Percentiles rank a stretch among this genome's conserved stretches.
Conservation (phyloP, 2,329 filamentous ascomycete species). For the Calonectria fujianensis region DNA sequence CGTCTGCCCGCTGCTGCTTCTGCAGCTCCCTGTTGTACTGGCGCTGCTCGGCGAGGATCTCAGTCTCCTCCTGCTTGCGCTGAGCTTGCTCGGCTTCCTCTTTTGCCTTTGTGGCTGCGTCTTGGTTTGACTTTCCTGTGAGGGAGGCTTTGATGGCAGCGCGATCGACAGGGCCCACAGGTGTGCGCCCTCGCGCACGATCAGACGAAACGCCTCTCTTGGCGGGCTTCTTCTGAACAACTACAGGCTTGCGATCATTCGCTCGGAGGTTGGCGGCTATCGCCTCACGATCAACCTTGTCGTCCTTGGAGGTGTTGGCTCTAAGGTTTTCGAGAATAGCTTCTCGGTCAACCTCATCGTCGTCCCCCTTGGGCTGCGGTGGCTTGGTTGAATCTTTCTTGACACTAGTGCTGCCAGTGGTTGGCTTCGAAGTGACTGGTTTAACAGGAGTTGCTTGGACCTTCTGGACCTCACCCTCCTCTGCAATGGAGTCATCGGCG, state of each 20-base stretch:
- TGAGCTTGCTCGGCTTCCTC: slow-evolving; percentile 12
- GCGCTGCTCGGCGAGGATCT: neutral
- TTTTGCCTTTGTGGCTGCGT: neutral
- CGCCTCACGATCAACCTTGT: neutral
- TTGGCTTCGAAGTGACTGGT: neutral
- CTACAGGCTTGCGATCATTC: neutral
- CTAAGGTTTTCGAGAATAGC: neutral
- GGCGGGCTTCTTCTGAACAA: neutral
- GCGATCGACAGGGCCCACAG: neutral
- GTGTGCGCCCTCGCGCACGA: neutral
- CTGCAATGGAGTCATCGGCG: neutral
- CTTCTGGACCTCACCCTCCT: neutral
- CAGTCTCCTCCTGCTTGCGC: slow-evolving; percentile 2
- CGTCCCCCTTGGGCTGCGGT: neutral
- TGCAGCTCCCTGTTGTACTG: slow-evolving; percentile 7
- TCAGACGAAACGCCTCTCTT: neutral
- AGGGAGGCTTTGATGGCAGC: neutral
- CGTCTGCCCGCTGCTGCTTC: slow-evolving; percentile 10
- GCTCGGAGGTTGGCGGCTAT: neutral
- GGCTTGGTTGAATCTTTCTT: neutral
- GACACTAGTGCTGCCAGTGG: neutral
- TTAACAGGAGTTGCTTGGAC: neutral
- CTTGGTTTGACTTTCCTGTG: neutral
- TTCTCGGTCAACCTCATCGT: slow-evolving; percentile 1
- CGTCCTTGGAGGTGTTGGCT: neutral